Base-by-base conservation (phyloP, 1,139 yeast genomes). In the Suhomyces guaymorum region DNA sequence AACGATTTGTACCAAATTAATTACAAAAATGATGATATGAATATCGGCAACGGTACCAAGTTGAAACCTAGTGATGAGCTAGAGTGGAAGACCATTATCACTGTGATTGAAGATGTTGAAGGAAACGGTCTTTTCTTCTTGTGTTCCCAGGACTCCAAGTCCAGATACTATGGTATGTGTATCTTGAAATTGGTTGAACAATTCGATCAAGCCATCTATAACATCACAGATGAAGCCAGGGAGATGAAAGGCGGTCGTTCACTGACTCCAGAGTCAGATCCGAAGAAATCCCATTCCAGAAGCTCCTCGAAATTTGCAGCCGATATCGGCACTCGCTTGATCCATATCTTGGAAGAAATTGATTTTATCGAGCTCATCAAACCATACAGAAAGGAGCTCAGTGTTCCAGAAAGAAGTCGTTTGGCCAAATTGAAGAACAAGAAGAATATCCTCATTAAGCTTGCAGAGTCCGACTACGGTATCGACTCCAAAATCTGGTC, bases 401-500 rank as follows among this genome's bases (percentile, higher is more conserved):
- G 95, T 58, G 77, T 75, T 33, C 96, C 96, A 1, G 98, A 94
- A 57, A 70, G 84, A 30, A 77, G 80, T 14, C 63, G 97, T 28
- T 64, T 90, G 12, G 52, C 80, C 2, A 85, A 84, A 48, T 60
- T 92, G 30, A 78, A 75, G 40, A 68, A 70, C 30, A 80, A 77
- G 46, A 78, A 78, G 41, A 85, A 84, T 20, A 74, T 86, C 2
- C 61, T 94, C 15, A 68, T 85, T 0, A 72, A 80, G 35, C 62
- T 92, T 10, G 96, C 96, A 0, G 96, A 87, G 49, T 85, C 96
- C 2, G 96, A 86, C 43, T 85, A 89, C 52, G 97, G 97, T 2
- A 90, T 92, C 7, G 98, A 94, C 57, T 82, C 95, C 1, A 96
- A 98, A 0, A 65, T 94, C 15, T 94, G 98, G 98, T 82, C 90